Percentiles rank a stretch among this genome's conserved stretches.
Conservation (phyloP, 1,284 basidiomycete genomes). For the Ceratobasidium papillatum region DNA sequence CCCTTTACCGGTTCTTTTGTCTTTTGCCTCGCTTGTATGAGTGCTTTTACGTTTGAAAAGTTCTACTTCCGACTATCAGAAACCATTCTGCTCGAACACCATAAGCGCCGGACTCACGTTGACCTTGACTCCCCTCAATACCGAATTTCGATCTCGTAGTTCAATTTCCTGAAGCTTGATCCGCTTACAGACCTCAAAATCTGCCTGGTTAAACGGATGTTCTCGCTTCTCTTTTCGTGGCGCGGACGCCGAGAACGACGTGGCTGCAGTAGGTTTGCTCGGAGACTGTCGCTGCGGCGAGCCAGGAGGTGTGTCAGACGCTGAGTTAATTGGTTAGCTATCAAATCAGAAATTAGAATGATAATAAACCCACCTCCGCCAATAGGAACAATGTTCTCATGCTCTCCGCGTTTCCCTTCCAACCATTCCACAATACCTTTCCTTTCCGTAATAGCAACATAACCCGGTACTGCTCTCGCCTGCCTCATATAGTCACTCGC, state of each 20-base stretch:
- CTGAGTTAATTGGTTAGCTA: slow-evolving; percentile 47
- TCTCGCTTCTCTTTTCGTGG: slow-evolving; percentile 71
- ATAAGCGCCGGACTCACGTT: slow-evolving; percentile 61
- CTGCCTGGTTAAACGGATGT: slow-evolving; percentile 79
- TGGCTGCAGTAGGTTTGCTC: slow-evolving; percentile 50
- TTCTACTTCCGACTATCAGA: slow-evolving; percentile 59
- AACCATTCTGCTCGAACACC: not conserved
- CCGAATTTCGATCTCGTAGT: slow-evolving; percentile 75
- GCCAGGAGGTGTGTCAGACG: slow-evolving; percentile 70
- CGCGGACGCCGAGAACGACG: slow-evolving; percentile 54
- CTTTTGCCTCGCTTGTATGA: slow-evolving; percentile 79
- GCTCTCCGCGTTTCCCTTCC: slow-evolving; percentile 67
- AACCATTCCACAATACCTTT: slow-evolving; percentile 86
- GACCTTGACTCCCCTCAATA: slow-evolving; percentile 76
- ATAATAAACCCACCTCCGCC: slow-evolving; percentile 57
- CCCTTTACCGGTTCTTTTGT: slow-evolving; percentile 68
- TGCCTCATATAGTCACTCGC: slow-evolving; percentile 89
- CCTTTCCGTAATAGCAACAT: slow-evolving; percentile 87
- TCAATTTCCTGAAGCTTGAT: slow-evolving; percentile 78
- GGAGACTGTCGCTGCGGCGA: slow-evolving; percentile 60
- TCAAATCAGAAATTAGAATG: not conserved
- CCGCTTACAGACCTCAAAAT: slow-evolving; percentile 84
- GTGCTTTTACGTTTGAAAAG: slow-evolving; percentile 68
- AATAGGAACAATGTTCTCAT: slow-evolving; percentile 67
- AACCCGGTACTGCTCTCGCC: slow-evolving; percentile 74